Evolutionary conservation across 73 alveolate species (phyloP), one percentile per base, ranked within the genome.

Genomic region (Chromera velia): DNA sequence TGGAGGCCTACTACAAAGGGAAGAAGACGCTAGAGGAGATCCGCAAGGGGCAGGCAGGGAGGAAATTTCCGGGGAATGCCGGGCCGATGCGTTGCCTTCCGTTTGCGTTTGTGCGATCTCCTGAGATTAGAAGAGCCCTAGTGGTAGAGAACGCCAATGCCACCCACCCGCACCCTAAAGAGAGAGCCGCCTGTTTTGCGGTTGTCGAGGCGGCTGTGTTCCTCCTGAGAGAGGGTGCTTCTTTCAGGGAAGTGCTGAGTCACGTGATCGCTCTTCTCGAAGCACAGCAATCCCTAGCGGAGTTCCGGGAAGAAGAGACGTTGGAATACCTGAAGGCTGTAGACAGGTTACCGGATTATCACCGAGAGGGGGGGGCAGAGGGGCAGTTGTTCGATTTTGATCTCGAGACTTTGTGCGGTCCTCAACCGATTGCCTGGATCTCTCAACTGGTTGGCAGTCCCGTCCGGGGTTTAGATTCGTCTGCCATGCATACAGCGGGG

Each of bases 51-150:
- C 83, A 76, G 83, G 70, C 76, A 6, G 66, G 28, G 0, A 68
- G 83, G 32, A 34, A 1, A 55, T 75, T 65, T 27, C 83, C 83
- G 22, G 83, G 83, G 33, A 76, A 76, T 33, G 83, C 76, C 33
- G 76, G 76, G 76, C 83, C 83, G 29, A 76, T 76, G 83, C 68
- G 83, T 6, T 75, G 76, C 28, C 70, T 76, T 48, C 83, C 83
- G 47, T 49, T 76, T 75, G 83, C 83, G 13, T 76, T 76, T 19
- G 67, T 76, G 70, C 40, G 29, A 18, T 49, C 55, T 33, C 76
- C 34, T 65, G 79, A 22, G 22, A 32, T 19, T 63, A 31, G 71
- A 31, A 17, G 18, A 4, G 71, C 27, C 71, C 32, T 6, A 63
- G 9, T 19, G 27, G 71, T 24, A 4, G 40, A 29, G 75, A 75